Base-by-base conservation (phyloP, 371 early-diverging fungal genomes). In the Funneliformis caledonium region DNA sequence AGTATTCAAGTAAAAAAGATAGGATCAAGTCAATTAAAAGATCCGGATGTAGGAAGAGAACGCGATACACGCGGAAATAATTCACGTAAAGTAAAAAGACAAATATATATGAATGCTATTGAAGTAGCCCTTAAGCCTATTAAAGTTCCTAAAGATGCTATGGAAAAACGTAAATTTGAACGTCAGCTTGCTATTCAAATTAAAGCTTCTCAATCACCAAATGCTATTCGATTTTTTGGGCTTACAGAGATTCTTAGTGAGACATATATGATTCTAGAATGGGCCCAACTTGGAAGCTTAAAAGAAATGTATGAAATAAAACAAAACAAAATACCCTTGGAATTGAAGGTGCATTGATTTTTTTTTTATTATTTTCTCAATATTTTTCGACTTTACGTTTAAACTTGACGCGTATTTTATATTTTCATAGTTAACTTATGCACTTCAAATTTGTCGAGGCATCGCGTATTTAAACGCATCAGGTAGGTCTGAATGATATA, bases 191-290 rank as follows among this genome's bases (percentile, higher is more conserved):
- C 65, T 31, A 48, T 78, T 42, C 37, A 50, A 9, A 47, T 48
- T 31, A 67, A 26, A 33, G 14, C 67, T 50, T 26, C 26, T 11
- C 61, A 67, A 19, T 62, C 61, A 37, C 33, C 22, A 65, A 64
- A 67, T 48, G 48, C 67, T 12, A 64, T 78, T 19, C 33, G 50
- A 65, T 78, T 78, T 50, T 65, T 67, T 31, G 78, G 78, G 4
- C 22, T 68, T 67, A 67, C 78, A 52, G 16, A 3, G 0, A 8
- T 78, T 37, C 48, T 47, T 48, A 50, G 68, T 33, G 1, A 10
- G 19, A n/a, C 3, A 33, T 67, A 67, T 19, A 78, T 50, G 78
- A 68, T 78, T 26, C 26, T 78, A 26, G 78, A 78, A 65, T 78
- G 78, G 78, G 78, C 78, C 11, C 68, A 78, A 37, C 19, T 26